phyloP scores from a whole-genome alignment of 495 filamentous ascomycete species.

The Friedmanniomyces endolithicus region DNA sequence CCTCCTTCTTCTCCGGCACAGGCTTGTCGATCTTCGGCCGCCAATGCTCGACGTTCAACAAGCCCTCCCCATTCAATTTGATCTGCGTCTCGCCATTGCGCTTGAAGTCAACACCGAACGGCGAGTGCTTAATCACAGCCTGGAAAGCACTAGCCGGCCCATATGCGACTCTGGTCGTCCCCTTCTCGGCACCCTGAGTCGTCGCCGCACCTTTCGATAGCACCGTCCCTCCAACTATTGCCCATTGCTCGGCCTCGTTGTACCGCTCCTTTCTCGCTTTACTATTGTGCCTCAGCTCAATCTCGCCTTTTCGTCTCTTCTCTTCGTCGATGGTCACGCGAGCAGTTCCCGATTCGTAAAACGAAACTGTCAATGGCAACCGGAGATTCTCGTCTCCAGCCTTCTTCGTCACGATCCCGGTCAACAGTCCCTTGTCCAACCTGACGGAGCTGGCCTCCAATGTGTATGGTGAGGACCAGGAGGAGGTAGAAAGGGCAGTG shows the following conservation, averaged over 20 bases:
- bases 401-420: slow-evolving; percentile 66
- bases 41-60: slow-evolving; percentile 94
- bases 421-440: slow-evolving; percentile 68
- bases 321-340: slow-evolving; percentile 85
- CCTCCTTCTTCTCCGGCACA: slow-evolving; percentile 41
- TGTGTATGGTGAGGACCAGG: slow-evolving; percentile 73
- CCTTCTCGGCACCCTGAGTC: slow-evolving; percentile 43
- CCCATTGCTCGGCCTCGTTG: slow-evolving; percentile 79
- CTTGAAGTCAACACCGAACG: slow-evolving; percentile 76
- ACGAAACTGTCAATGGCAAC: slow-evolving; percentile 73
- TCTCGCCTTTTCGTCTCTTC: slow-evolving; percentile 73
- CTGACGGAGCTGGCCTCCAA: slow-evolving; percentile 57
- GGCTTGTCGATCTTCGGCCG: slow-evolving; percentile 66
- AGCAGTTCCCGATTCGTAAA: slow-evolving; percentile 76
- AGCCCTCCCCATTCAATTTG: slow-evolving; percentile 72
- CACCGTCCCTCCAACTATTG: slow-evolving; percentile 66
- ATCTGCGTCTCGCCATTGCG: slow-evolving; percentile 72
- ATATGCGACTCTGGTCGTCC: slow-evolving; percentile 64
- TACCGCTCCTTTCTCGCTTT: slow-evolving; percentile 82
- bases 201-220: slow-evolving; percentile 55
- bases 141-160: slow-evolving; percentile 64
- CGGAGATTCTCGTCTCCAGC: slow-evolving; percentile 52
- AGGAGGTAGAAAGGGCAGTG: slow-evolving; percentile 47
- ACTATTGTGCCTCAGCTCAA: slow-evolving; percentile 74
- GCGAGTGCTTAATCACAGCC: slow-evolving; percentile 67